Percentiles rank a stretch among this genome's conserved stretches.
phyloP scores from a whole-genome alignment of 2,329 filamentous ascomycete genomes.

The Macrophomina phaseolina region DNA sequence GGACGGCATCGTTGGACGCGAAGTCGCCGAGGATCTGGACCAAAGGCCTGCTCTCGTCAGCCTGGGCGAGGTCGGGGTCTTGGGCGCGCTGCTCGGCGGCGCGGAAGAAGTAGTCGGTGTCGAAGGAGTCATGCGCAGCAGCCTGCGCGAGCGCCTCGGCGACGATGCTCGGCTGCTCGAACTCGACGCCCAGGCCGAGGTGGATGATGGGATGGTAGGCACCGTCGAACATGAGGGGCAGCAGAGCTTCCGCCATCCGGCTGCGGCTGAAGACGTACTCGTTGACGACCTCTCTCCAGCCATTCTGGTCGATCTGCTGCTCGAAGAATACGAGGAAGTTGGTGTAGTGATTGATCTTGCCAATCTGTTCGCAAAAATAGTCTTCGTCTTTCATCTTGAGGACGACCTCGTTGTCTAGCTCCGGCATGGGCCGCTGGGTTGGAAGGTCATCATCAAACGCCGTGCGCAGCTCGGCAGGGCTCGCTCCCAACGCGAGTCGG shows the following conservation, averaged over 20 bases:
- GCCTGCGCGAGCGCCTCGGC: conserved; percentile 80
- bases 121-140: conserved; percentile 68
- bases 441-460: conserved; percentile 68
- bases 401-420: conserved; percentile 61
- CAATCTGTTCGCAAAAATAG: conserved; percentile 64
- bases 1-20: conserved; percentile 38
- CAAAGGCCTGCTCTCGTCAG: conserved; percentile 29
- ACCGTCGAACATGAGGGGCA: conserved; percentile 72
- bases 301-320: conserved; percentile 68
- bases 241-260: conserved; percentile 69
- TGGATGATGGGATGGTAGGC: conserved; percentile 83
- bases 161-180: conserved; percentile 78
- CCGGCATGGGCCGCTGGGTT: conserved; percentile 70
- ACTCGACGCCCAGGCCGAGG: conserved; percentile 83
- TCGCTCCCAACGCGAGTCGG: conserved; percentile 76
- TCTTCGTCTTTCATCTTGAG: too few relatives aligned
- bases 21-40: conserved; percentile 63
- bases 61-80: conserved; percentile 38
- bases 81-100: conserved; percentile 57
- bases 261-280: conserved; percentile 73
- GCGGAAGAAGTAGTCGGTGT: conserved; percentile 59
- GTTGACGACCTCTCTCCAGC: conserved; percentile 66
- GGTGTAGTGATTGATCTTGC: conserved; percentile 68
- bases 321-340: conserved; percentile 82
- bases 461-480: conserved; percentile 62